These are phyloP conservation scores for Wickerhamiella sergipiensis DNA, from an alignment of 805 yeast genomes.

Conservation along the genomic window DNA sequence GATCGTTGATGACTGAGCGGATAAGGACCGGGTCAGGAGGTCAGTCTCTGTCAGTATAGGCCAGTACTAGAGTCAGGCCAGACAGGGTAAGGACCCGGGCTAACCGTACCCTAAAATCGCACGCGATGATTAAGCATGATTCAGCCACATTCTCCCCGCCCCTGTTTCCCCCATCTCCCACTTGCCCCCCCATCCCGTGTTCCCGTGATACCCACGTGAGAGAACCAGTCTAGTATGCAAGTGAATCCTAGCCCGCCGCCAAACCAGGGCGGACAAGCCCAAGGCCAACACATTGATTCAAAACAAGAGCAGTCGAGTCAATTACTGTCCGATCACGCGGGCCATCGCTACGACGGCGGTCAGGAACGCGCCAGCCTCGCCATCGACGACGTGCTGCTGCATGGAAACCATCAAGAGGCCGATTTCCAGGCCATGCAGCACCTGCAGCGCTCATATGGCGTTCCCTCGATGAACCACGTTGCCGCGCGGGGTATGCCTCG, in stretches of 20 bases:
- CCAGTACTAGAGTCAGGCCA: too few relatives aligned
- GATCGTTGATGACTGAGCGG: too few relatives aligned
- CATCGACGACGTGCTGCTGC: conserved; percentile 4
- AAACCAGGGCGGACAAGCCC: not conserved
- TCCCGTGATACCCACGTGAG: conserved; percentile 3
- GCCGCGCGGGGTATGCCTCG: not conserved
- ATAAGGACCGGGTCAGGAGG: too few relatives aligned
- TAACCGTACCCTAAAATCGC: not conserved
- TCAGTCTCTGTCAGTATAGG: too few relatives aligned
- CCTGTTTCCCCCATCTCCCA: not conserved
- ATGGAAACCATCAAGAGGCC: conserved; percentile 3
- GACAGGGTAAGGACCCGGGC: too few relatives aligned
- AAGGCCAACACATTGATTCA: not conserved
- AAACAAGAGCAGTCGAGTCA: not conserved
- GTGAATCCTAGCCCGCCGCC: not conserved
- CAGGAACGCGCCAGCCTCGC: conserved; percentile 1
- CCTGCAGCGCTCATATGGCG: conserved; percentile 2
- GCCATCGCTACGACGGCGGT: conserved; percentile 4
- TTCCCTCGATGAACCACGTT: not conserved
- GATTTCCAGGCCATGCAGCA: conserved; percentile 6
- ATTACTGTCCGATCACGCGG: not conserved
- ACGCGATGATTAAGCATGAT: not conserved
- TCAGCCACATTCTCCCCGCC: not conserved
- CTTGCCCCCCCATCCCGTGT: not conserved
- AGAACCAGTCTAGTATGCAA: not conserved